Base-by-base conservation (phyloP, 179 eudicot genomes). In the Beta lomatogona region DNA sequence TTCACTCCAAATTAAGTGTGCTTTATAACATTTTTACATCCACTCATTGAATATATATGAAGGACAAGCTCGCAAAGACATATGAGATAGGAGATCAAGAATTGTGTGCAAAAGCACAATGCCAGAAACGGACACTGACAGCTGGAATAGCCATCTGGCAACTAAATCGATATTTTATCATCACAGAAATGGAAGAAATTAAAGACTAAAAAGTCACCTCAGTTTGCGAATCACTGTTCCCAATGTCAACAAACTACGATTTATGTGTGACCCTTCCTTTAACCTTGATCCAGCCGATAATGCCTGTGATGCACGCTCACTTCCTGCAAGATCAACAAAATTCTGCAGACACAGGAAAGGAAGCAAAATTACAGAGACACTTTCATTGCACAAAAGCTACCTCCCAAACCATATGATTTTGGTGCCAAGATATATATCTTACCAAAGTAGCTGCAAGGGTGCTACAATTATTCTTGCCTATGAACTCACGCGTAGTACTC, bases 261-360 rank as follows among this genome's bases (percentile, higher is more conserved):
- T 88, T 75, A 88, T 88, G 79, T 88, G 91, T 53, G 89, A 88
- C 18, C 91, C 91, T 88, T 88, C 91, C 83, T 88, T 88, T 77
- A 88, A 80, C 77, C 91, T 82, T 79, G 91, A 86, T 22, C 91
- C 89, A 81, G 87, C 91, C 28, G 91, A 84, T 77, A 86, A 77
- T 28, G 91, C 85, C 82, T 88, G 91, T 59, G 91, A 88, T 78
- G 91, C 91, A 82, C 91, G 89, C 79, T 88, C 91, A 71, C 91
- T 88, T 75, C 91, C 91, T 36, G 91, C 91, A 80, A 88, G 91
- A 76, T 88, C 91, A 81, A 88, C 86, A 83, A 88, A 74, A 57
- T 74, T 74, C 77, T 74, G 77, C 21, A 18, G 52, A 16, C 50
- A 73, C 76, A 36, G 45, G 60, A 14, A 73, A 55, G 12, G 22